Base-by-base conservation (phyloP, 768 basidiomycete species). In the Russula sp. region DNA sequence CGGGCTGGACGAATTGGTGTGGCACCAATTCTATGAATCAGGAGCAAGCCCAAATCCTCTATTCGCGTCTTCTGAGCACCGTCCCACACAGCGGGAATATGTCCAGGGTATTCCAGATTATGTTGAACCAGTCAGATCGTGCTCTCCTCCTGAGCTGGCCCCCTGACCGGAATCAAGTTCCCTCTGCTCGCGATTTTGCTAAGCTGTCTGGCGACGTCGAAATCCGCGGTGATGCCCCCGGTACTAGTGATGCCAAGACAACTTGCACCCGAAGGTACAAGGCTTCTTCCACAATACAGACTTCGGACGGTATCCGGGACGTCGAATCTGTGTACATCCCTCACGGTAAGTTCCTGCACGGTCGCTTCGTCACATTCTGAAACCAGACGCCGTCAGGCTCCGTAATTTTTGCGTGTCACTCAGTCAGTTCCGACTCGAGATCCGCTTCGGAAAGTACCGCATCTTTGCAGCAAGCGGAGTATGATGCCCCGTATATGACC, bases 321-420 rank as follows among this genome's bases (percentile, higher is more conserved):
- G 88, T 92, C 34, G 90, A 92, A 72, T 91, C 89, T 75, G 87
- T 93, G 66, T 93, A 89, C 75, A 91, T 92, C 74, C 91, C 91
- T 73, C 89, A 94, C 83, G 91, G 91, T 88, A 72, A 69, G 83
- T 70, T 66, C 74, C 57, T 61, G 50, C 65, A 58, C 64, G 48
- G 56, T 57, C 62, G 53, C 54, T 64, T 72, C 31, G 63, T 64
- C 48, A 60, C 55, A 44, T 27, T 49, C 49, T 61, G 59, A 66
- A 62, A 62, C 58, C 35, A 56, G 51, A 52, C 16, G 40, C 59
- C 65, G 56, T 63, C 73, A 87, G 85, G 85, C 64, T 79, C 80
- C 70, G 81, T 88, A 68, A 87, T 87, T 70, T 87, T 88, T 73
- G 85, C 86, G 52, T 88, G 85, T 77, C 86, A 88, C 77, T 84